Evolutionary conservation across 2,329 filamentous ascomycete species (phyloP).

Genomic region (Scytalidium lignicola): DNA sequence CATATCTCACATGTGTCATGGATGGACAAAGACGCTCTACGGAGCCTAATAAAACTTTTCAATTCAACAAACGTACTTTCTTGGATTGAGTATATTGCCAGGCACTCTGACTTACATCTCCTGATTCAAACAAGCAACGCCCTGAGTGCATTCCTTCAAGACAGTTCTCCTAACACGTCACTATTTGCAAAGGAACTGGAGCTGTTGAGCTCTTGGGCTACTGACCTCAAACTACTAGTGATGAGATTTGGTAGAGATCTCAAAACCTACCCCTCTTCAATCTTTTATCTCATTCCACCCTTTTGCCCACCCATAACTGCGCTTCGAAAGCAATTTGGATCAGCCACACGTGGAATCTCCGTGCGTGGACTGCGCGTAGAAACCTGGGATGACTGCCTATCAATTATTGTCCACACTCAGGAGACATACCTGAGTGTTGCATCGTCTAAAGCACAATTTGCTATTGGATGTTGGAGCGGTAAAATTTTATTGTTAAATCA

Average conservation of each 20-base stretch:
- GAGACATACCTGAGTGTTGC: conserved; percentile 10
- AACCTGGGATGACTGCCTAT: conserved; percentile 23
- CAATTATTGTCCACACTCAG: conserved; percentile 9
- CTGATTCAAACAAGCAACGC: conserved; percentile 18
- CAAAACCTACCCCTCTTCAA: conserved; percentile 23
- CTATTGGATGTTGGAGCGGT: conserved; percentile 14
- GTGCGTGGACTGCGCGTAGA: conserved; percentile 17
- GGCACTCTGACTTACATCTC: conserved; percentile 13
- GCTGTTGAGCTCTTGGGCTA: conserved; percentile 26
- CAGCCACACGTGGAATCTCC: conserved; percentile 9
- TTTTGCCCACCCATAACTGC: conserved; percentile 26
- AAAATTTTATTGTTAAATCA: conserved; percentile 11
- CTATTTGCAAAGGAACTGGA: conserved; percentile 17
- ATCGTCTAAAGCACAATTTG: conserved; percentile 13
- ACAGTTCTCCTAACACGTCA: conserved; percentile 17
- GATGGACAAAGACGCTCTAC: conserved; percentile 14
- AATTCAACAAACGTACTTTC: conserved; percentile 16
- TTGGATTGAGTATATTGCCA: conserved; percentile 26
- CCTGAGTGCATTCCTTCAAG: conserved; percentile 17
- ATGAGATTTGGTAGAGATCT: conserved; percentile 29
- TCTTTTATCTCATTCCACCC: conserved; percentile 31
- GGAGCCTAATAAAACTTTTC: conserved; percentile 19
- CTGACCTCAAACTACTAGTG: conserved; percentile 27
- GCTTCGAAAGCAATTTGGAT: conserved; percentile 15
- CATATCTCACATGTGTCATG: conserved; percentile 15